These are phyloP conservation scores for Pterocarpus santalinus DNA, from an alignment of 306 rosid genomes.

Conservation along the genomic window DNA sequence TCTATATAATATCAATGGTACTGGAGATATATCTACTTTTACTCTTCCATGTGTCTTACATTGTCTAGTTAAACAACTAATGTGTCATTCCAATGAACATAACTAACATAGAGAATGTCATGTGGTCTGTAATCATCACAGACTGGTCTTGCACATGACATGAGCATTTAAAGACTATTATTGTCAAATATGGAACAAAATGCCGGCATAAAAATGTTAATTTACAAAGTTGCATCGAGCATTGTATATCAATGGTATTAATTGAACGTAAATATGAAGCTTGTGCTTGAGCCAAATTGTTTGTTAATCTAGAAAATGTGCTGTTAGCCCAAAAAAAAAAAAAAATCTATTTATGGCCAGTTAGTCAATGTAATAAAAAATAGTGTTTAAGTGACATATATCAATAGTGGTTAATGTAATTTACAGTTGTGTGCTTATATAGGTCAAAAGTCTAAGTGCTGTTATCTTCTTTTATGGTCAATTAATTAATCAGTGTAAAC, in stretches of 20 bases:
- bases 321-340: neutral
- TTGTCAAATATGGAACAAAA: conserved; percentile 2
- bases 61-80: neutral
- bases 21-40: neutral
- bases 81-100: neutral
- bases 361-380: neutral
- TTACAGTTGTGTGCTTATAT: conserved; percentile 9
- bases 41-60: neutral
- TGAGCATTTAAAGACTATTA: neutral
- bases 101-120: neutral
- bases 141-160: neutral
- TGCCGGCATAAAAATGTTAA: neutral
- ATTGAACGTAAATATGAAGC: conserved; percentile 6
- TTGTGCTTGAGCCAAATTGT: neutral
- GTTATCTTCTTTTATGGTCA: conserved; percentile 7
- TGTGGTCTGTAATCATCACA: neutral
- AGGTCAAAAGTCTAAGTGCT: neutral
- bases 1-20: neutral
- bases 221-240: neutral
- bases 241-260: neutral
- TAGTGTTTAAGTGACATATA: neutral
- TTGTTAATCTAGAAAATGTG: neutral
- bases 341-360: neutral
- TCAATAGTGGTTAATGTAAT: neutral
- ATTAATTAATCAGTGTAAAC: neutral